Evolutionary conservation across 805 yeast genomes (phyloP), one percentile per base, ranked within the genome.

Genomic region (Naumovozyma castellii): DNA sequence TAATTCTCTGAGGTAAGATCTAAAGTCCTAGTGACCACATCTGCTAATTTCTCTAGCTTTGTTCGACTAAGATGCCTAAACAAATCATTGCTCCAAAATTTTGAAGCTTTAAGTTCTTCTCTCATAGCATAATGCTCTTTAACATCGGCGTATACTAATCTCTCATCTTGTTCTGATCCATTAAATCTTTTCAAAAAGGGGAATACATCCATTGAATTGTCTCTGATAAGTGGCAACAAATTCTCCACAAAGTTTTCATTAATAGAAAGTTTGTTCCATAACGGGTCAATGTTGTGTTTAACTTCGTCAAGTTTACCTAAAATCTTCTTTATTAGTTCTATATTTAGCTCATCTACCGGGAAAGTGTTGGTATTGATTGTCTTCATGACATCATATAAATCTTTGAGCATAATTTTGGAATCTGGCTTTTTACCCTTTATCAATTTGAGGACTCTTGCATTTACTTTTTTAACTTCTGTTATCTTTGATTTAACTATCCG

Each of bases 81-180:
- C 31, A 47, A 18, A 2, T 44, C 43, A 3, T 6, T 9, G 12
- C 32, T 12, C 55, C 53, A 49, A 2, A 19, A 12, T 35, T 47
- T 49, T 17, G 47, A 40, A 18, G 27, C 34, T 43, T 44, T 45
- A 20, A 42, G 37, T 34, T 35, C 38, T 14, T 46, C 37, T 18
- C 20, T 35, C 19, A 45, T 33, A 8, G 44, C 31, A 45, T 45
- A 39, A 48, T 51, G 22, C 44, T 49, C 51, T 22, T 49, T 50
- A 5, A 55, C 64, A 6, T 59, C 63, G 3, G 45, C 39, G 32
- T 57, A 53, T 6, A 31, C 34, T 4, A 68, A 59, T 37, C 75
- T 54, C 3, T 46, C 43, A 43, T 64, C 68, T 4, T 41, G 22
- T 0, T 37, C 36, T 3, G 55, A 59, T n/a, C 67, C 68, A 33